Evolutionary conservation across 345 rosid species (phyloP).

Genomic region (sweet orange (Citrus sinensis)): DVS_A1.0 CM039163.1:49528001-49528500

Average conservation of each 20-base stretch:
- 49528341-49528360: not conserved
- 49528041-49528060: not conserved
- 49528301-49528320: conserved; percentile 81
- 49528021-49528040: not conserved
- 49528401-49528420: conserved; percentile 79
- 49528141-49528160: conserved; percentile 99
- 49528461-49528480: conserved; percentile 99
- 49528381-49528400: conserved; percentile 39
- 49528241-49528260: conserved; percentile 66
- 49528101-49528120: not conserved
- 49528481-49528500: conserved; percentile 93
- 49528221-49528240: conserved; percentile 59
- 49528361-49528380: conserved; percentile 2
- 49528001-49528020: not conserved
- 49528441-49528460: conserved; percentile 95
- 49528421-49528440: conserved; percentile 90
- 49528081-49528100: not conserved
- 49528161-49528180: conserved; percentile 97
- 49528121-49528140: conserved; percentile 92
- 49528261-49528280: conserved; percentile 65
- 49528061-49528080: not conserved
- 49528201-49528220: conserved; percentile 81
- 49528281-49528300: conserved; percentile 71
- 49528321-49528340: conserved; percentile 15
- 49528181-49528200: conserved; percentile 84